Percentiles rank a stretch among this genome's conserved stretches.
These are phyloP conservation scores for Mycena sanguinolenta DNA, from an alignment of 768 basidiomycete species.

Conservation along the genomic window DNA sequence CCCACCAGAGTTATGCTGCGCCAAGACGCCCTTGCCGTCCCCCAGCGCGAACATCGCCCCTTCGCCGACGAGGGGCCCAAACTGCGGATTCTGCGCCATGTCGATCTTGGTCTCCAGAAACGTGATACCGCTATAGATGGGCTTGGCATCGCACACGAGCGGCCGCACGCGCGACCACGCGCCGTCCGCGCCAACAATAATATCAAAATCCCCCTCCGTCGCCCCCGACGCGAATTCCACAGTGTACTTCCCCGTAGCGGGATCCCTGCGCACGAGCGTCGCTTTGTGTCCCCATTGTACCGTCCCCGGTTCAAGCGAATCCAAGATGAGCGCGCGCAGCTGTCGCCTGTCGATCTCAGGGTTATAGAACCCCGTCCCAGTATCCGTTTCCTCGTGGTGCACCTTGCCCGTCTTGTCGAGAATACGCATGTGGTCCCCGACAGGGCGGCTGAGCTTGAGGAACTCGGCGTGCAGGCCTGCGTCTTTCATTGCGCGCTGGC, in stretches of 20 bases:
- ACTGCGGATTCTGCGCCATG: slow-evolving; percentile 32
- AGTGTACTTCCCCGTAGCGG: slow-evolving; percentile 4
- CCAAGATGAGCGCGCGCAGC: slow-evolving; percentile 39
- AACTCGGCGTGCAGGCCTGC: slow-evolving; percentile 36
- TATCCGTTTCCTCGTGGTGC: slow-evolving; percentile 4
- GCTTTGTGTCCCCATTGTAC: slow-evolving; percentile 33
- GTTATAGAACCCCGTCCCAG: slow-evolving; percentile 21
- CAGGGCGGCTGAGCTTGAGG: slow-evolving; percentile 31
- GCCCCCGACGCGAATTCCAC: slow-evolving; percentile 41
- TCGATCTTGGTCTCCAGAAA: slow-evolving; percentile 28
- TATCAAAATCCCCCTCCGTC: neutral
- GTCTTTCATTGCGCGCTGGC: slow-evolving; percentile 34
- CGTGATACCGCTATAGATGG: slow-evolving; percentile 45
- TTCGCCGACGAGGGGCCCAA: slow-evolving; percentile 37
- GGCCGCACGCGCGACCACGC: slow-evolving; percentile 48
- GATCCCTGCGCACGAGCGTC: slow-evolving; percentile 4
- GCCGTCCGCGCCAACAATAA: neutral
- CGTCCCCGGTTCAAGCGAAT: slow-evolving; percentile 35
- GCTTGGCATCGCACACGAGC: slow-evolving; percentile 42
- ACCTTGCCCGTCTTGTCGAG: slow-evolving; percentile 27
- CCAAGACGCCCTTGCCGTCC: slow-evolving; percentile 43
- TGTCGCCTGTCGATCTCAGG: slow-evolving; percentile 34
- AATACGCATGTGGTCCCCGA: slow-evolving; percentile 23
- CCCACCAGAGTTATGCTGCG: slow-evolving; percentile 39
- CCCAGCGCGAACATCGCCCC: slow-evolving; percentile 43